Base-by-base conservation (phyloP, 208 protist genomes). In the Kentomonas sorsogonicus region DNA sequence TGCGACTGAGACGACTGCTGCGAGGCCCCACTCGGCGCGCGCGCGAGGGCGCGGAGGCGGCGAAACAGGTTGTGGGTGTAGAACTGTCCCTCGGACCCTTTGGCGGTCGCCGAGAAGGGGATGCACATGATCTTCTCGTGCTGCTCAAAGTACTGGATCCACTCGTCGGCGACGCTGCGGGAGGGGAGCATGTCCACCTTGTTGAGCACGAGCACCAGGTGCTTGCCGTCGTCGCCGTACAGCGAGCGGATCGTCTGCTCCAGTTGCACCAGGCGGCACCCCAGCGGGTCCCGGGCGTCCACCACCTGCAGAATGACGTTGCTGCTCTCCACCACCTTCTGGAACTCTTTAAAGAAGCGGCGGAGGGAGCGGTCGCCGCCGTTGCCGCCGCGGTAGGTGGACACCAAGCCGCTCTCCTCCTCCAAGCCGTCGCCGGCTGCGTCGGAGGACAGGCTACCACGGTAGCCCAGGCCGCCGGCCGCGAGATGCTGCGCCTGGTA, bases 261-360 rank as follows among this genome's bases (percentile, higher is more conserved):
- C 5, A 99, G 71, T 31, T 95, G 68, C 0, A 63, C 74, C 18
- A 95, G 96, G 11, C 97, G 86, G 82, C 96, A 98, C 26, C 97
- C 97, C 2, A 98, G 70, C 27, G 97, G 97, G 71, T 99, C 97
- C 48, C 97, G 81, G 0, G 97, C 97, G 71, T 99, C 97, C 1
- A 99, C 72, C 20, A 99, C 96, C 70, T 99, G 90, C 4, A 99
- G 69, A 30, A 99, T 87, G n/a, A 99, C 94, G 70, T 99, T 97
- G 50, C 83, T 83, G 46, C 63, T 84, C 58, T 97, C 89, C 1
- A 98, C 84, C 11, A 97, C 93, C 40, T 85, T 79, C 40, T 89
- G 74, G 53, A 96, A 96, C 69, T 93, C 84, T 53, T 94, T 94
- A 48, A 80, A 91, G 53, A 95, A 95, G 23, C 89, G 89, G 11